Evolutionary conservation across 2,329 filamentous ascomycete genomes (phyloP).

Genomic region (Tothia fuscella): DNA sequence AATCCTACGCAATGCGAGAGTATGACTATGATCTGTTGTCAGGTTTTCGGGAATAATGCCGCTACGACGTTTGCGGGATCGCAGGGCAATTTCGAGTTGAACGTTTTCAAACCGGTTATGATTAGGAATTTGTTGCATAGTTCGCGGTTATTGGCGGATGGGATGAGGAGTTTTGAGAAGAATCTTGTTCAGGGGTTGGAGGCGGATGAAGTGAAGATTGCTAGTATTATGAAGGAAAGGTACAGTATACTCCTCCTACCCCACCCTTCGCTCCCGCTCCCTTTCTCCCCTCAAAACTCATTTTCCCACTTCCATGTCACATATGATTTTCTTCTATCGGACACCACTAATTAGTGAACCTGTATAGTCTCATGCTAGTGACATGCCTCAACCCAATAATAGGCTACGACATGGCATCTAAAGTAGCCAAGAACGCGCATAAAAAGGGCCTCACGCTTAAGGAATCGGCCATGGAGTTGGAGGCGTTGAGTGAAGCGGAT

Average conservation of each 20-base stretch:
- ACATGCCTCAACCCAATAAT: slow-evolving; percentile 97
- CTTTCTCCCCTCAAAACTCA: neutral
- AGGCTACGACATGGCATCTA: slow-evolving; percentile 92
- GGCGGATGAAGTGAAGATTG: slow-evolving; percentile 89
- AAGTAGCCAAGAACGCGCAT: slow-evolving; percentile 97
- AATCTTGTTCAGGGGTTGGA: slow-evolving; percentile 79
- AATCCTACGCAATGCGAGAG: slow-evolving; percentile 98
- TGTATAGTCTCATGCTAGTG: slow-evolving; percentile 78
- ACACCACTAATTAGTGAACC: slow-evolving; percentile 17
- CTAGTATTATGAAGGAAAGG: slow-evolving; percentile 86
- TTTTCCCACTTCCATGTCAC: too few species aligned
- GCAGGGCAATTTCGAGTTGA: slow-evolving; percentile 97
- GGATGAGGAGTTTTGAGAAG: slow-evolving; percentile 90
- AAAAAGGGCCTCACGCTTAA: slow-evolving; percentile 95
- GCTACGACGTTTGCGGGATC: slow-evolving; percentile 89
- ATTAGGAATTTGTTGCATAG: slow-evolving; percentile 94
- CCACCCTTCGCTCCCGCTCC: neutral
- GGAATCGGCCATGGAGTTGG: slow-evolving; percentile 83
- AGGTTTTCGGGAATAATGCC: slow-evolving; percentile 96
- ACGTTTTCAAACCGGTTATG: slow-evolving; percentile 96
- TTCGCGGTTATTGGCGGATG: slow-evolving; percentile 73
- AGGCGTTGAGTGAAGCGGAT: slow-evolving; percentile 76
- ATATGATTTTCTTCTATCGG: slow-evolving; percentile 13
- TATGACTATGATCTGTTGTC: slow-evolving; percentile 92
- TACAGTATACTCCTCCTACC: slow-evolving; percentile 36